Percentiles rank a stretch among this genome's conserved stretches.
These are phyloP conservation scores for Fusarium mangiferae DNA, from an alignment of 2,329 filamentous ascomycete genomes.

Conservation along the genomic window DNA sequence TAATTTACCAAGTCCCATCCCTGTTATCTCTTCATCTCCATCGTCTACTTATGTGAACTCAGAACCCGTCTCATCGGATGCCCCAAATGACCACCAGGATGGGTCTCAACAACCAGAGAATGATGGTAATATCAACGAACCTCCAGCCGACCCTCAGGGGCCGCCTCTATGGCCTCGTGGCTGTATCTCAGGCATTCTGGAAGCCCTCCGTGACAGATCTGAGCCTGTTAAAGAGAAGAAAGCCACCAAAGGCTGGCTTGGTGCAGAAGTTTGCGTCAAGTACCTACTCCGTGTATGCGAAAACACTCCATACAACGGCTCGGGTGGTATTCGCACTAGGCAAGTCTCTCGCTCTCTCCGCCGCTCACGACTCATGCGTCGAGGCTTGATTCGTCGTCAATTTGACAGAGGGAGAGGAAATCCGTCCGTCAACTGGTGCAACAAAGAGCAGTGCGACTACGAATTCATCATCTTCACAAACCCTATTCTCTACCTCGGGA, in stretches of 20 bases:
- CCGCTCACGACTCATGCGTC: constrained; percentile 24
- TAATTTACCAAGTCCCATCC: not conserved
- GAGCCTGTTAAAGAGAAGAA: not conserved
- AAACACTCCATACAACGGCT: not conserved
- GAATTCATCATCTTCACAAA: constrained; percentile 15
- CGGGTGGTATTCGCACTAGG: not conserved
- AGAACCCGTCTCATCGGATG: not conserved
- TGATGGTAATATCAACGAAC: no score
- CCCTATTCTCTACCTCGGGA: constrained; percentile 5
- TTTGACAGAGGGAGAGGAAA: constrained; percentile 33
- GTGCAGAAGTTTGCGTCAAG: not conserved
- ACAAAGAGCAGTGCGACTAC: constrained; percentile 16
- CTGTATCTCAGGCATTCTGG: not conserved
- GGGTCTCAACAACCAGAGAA: not conserved
- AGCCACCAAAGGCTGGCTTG: not conserved
- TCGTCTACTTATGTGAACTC: not conserved
- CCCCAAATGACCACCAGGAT: not conserved
- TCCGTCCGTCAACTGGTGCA: constrained; percentile 31
- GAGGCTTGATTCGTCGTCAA: constrained; percentile 28
- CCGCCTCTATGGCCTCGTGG: not conserved
- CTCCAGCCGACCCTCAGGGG: not conserved
- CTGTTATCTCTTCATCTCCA: not conserved
- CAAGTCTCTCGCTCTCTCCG: constrained; percentile 14
- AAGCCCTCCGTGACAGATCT: not conserved
- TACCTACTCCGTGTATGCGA: not conserved